Conservation (phyloP, 2,329 filamentous ascomycete species). For the Coniochaeta sp. region DNA sequence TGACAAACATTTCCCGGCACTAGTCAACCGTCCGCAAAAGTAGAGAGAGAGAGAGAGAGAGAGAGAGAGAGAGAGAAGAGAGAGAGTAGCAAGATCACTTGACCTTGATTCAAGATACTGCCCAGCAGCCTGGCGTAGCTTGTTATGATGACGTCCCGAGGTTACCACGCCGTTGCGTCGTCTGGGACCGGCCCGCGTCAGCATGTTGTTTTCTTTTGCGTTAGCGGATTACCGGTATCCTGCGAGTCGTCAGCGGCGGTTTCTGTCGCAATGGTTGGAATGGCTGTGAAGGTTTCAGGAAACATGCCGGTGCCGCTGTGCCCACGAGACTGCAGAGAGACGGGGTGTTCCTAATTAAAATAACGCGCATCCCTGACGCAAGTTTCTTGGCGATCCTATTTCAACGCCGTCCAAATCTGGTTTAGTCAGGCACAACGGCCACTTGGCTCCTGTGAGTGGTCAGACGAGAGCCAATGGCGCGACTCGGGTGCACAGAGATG, state of each 20-base stretch:
- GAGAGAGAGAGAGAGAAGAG: too few species aligned
- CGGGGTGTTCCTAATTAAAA: neutral
- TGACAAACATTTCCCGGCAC: neutral
- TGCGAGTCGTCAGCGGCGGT: neutral
- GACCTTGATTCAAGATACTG: neutral
- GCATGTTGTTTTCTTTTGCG: neutral
- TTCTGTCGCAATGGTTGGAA: neutral
- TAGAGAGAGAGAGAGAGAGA: too few species aligned
- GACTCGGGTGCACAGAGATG: neutral
- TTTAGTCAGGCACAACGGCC: neutral
- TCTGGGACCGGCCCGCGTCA: neutral
- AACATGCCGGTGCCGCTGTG: neutral
- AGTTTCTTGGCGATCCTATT: neutral
- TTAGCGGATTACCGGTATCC: neutral
- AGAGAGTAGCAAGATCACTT: neutral
- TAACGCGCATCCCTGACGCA: neutral
- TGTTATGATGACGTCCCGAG: neutral
- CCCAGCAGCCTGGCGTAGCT: neutral
- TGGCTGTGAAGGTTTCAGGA: neutral
- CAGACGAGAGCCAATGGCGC: neutral
- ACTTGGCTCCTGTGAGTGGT: neutral
- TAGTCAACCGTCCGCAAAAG: neutral
- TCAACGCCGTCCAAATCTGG: neutral
- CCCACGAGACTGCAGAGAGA: neutral
- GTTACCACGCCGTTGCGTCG: too few species aligned